Base-by-base conservation (phyloP, 306 rosid genomes). In the Trichosanthes cucumerina region DNA sequence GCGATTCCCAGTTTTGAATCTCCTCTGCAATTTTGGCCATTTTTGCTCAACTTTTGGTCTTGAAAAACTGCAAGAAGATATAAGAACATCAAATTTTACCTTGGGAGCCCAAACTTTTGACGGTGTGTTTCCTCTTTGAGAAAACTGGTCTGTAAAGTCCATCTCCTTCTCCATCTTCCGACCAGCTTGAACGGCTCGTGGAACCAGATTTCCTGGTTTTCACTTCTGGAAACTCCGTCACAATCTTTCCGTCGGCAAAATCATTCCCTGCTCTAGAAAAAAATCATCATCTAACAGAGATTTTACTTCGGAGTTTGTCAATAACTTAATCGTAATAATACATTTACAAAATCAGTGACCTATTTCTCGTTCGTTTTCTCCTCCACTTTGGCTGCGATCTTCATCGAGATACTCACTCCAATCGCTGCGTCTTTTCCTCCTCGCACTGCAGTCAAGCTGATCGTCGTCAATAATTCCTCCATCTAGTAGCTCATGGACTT, bases 361-460 rank as follows among this genome's bases (percentile, higher is more conserved):
- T 2, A 63, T 21, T 49, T 53, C 53, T 31, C 70, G 60, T 52
- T 50, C 80, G 64, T 84, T 58, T 43, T 3, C 77, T 65, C 83
- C 54, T 57, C 13, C 77, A 14, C 66, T 26, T 58, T 1, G 36
- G 43, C 24, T 43, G 44, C 11, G 59, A 80, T 52, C 53, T 9
- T 81, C 84, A 65, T 89, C 91, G 8, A 95, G 97, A 79, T 89
- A 95, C 26, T 82, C 84, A 11, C 83, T 87, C 96, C 98, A 91
- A 81, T 92, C 90, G 47, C 49, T 82, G 49, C 87, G 85, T 47
- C 78, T 85, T 24, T 82, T 82, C 53, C 1, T 46, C 68, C 0
- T 46, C 39, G 18, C 47, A 5, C 54, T 33, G 19, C 1, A 6
- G 0, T 36, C n/a, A 14, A 71, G 53, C n/a, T 80, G 8, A 13